A percentile compares a stretch with the other conserved stretches of the same genome.
Conservation (phyloP, 1,139 yeast genomes). For the Magnusiomyces tetraspermus region DNA sequence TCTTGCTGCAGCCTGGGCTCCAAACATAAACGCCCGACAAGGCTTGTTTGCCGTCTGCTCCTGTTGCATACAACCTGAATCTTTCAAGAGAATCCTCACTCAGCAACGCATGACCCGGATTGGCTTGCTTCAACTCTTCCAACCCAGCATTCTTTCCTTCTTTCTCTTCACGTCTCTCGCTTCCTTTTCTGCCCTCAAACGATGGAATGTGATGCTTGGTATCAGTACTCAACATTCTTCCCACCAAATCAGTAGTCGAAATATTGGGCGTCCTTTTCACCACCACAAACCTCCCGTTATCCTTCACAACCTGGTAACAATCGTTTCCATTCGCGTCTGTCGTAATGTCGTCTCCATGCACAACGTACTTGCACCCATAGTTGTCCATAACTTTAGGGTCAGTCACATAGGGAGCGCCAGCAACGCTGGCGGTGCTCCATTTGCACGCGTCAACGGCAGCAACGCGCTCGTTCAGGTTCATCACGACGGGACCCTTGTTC, state of each 20-base stretch:
- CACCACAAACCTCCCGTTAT: slow-evolving; percentile 73
- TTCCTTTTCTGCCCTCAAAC: slow-evolving; percentile 3
- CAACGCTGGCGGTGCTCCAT: slow-evolving; percentile 71
- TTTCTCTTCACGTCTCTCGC: too few relatives aligned
- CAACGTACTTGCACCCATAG: slow-evolving; percentile 74
- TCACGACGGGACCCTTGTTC: slow-evolving; percentile 91
- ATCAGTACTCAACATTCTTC: slow-evolving; percentile 61
- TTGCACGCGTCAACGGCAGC: slow-evolving; percentile 82
- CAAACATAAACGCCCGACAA: slow-evolving; percentile 52
- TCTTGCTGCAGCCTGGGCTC: slow-evolving; percentile 16
- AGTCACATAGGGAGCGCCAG: slow-evolving; percentile 91
- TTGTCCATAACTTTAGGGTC: slow-evolving; percentile 70
- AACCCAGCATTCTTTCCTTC: slow-evolving; percentile 12
- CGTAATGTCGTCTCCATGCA: slow-evolving; percentile 96
- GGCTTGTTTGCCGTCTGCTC: slow-evolving; percentile 48
- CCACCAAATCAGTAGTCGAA: slow-evolving; percentile 89
- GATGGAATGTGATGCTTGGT: slow-evolving; percentile 48
- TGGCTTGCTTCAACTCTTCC: background rate
- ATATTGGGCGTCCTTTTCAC: slow-evolving; percentile 92
- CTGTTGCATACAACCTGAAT: slow-evolving; percentile 56
- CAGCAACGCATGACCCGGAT: slow-evolving; percentile 26
- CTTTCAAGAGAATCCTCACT: slow-evolving; percentile 31
- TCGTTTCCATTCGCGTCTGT: slow-evolving; percentile 93
- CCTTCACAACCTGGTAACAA: slow-evolving; percentile 77
- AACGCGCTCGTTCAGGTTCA: slow-evolving; percentile 70